Conservation (phyloP, 75 land plant species). For the Pinus tabuliformis region DNA sequence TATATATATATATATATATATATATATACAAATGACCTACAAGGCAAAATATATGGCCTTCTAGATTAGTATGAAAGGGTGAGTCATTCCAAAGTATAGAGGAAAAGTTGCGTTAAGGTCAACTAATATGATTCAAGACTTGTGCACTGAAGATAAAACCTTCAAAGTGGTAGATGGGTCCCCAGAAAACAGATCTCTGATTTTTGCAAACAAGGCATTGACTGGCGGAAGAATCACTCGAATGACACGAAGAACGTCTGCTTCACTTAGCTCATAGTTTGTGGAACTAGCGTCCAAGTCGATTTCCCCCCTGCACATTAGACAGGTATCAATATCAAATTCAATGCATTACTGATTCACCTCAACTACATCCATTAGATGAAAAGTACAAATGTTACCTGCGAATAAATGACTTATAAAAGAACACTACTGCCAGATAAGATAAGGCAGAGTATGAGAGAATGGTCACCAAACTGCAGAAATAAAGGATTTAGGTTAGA, state of each 20-base stretch:
- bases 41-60: not conserved
- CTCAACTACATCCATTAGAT: not conserved
- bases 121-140: not conserved
- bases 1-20: not conserved
- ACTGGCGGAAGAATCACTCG: slow-evolving; percentile 56
- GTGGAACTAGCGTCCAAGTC: slow-evolving; percentile 1
- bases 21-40: not conserved
- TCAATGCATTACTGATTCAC: not conserved
- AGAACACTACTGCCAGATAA: slow-evolving; percentile 59
- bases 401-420: slow-evolving; percentile 48
- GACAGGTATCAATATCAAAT: slow-evolving; percentile 9
- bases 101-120: not conserved
- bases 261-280: slow-evolving; percentile 44
- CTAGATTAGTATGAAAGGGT: not conserved
- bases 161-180: slow-evolving; percentile 85
- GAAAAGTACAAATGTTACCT: slow-evolving; percentile 31
- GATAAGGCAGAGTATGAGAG: slow-evolving; percentile 58
- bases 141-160: slow-evolving; percentile 24
- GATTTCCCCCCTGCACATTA: slow-evolving; percentile 2
- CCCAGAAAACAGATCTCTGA: slow-evolving; percentile 73
- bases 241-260: slow-evolving; percentile 43
- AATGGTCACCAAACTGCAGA: slow-evolving; percentile 64
- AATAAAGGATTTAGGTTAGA: not conserved
- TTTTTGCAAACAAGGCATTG: slow-evolving; percentile 53
- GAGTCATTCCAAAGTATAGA: not conserved